Evolutionary conservation across 164 flowering plant genomes (phyloP).

Genomic region (Cinnamomum micranthum): DNA sequence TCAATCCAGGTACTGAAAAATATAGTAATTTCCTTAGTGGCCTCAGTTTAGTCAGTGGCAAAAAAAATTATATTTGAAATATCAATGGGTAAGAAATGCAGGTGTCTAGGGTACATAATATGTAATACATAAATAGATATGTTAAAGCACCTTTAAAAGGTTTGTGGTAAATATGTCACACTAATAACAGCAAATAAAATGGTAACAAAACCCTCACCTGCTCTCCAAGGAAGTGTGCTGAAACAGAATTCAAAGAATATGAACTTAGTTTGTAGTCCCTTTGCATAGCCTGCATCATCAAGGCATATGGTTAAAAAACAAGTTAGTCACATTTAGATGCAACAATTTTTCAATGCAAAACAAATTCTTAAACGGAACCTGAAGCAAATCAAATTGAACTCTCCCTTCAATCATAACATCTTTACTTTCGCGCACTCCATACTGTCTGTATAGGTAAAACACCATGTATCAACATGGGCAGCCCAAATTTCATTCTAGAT

Average conservation of each 20-base stretch:
- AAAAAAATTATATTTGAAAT: neutral
- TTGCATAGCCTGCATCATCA: constrained; percentile 66
- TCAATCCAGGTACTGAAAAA: neutral
- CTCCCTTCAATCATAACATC: constrained; percentile 91
- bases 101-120: neutral
- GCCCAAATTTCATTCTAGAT: neutral
- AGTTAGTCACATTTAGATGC: neutral
- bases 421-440: constrained; percentile 93
- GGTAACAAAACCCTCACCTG: constrained; percentile 46
- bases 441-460: constrained; percentile 50
- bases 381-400: constrained; percentile 95
- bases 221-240: constrained; percentile 95
- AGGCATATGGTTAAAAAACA: neutral
- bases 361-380: constrained; percentile 43
- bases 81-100: neutral
- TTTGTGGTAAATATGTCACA: too few species aligned
- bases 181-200: too few species aligned
- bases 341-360: constrained; percentile 1
- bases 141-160: too few species aligned
- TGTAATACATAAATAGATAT: too few species aligned
- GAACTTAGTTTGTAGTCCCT: constrained; percentile 96
- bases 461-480: neutral
- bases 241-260: constrained; percentile 94
- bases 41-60: neutral
- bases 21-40: neutral